Base-by-base conservation (phyloP, 495 filamentous ascomycete species). In the Penicillium herquei region DNA sequence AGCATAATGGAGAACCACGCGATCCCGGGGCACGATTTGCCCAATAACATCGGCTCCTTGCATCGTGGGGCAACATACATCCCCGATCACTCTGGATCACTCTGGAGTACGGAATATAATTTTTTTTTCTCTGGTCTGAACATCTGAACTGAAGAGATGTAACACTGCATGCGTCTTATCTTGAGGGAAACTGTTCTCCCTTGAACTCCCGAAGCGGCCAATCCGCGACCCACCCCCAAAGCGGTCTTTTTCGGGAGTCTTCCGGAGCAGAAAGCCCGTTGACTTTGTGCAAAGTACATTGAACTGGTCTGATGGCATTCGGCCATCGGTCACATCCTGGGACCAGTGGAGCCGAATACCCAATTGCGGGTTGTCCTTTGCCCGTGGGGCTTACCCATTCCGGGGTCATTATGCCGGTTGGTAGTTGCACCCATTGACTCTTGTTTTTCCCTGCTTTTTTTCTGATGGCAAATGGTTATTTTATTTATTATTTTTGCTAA, bases 1-100 rank as follows among this genome's bases (percentile, higher is more conserved):
- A 11, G 39, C 44, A 30, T 30, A 49, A 59, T 57, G 64, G 53
- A 45, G 49, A 66, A 51, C 64, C 64, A 67, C 57, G 56, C 56
- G 64, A 31, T 40, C 51, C 43, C 45, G 43, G 37, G 52, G 54
- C 56, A 18, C 35, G 32, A 49, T 46, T 14, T 5, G 39, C 13
- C 33, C 43, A 49, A 43, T 56, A 14, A 49, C n/a, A 17, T 14
- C 34, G 37, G 37, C 35, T 51, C 65, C 65, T 68, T 66, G 33
- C 59, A 31, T 61, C 57, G 65, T 45, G 62, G 56, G 59, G 59
- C 59, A 47, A 56, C 55, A 61, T 52, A 58, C 33, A 40, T 26
- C 47, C 30, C 43, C 10, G 26, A 26, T 26, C 21, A 26, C 21
- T 26, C 21, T 26, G 4, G 4, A 26, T n/a, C n/a, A n/a, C n/a